A percentile compares a stretch with the other conserved stretches of the same genome.
Evolutionary conservation across 1,284 basidiomycete species (phyloP).

Genomic region (Entoloma clypeatum): DNA sequence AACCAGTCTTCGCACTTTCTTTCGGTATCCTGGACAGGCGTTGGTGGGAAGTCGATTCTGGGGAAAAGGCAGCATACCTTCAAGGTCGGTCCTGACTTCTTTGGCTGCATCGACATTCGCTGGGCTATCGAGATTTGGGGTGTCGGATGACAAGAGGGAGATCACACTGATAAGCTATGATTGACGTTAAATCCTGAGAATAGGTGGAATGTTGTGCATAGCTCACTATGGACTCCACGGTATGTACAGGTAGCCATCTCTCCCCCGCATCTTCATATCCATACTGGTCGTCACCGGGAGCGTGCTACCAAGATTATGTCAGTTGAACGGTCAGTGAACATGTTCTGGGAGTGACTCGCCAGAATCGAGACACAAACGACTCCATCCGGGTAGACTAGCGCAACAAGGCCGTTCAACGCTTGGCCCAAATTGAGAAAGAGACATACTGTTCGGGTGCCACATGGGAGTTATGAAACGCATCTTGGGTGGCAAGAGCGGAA

Average conservation of each 20-base stretch:
- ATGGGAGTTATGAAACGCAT: conserved; percentile 95
- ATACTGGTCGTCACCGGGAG: conserved; percentile 96
- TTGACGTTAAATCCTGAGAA: conserved; percentile 11
- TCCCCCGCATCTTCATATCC: conserved; percentile 98
- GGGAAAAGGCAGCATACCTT: conserved; percentile 37
- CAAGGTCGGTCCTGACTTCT: conserved; percentile 74
- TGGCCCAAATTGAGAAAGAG: conserved; percentile 6
- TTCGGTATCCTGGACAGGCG: conserved; percentile 77
- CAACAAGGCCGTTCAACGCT: conserved; percentile 7
- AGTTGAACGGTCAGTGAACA: conserved; percentile 1
- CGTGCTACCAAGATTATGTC: conserved; percentile 55
- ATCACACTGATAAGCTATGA: conserved; percentile 92
- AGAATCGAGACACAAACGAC: conserved; percentile 95
- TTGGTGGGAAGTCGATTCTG: not conserved
- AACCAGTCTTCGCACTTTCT: conserved; percentile 87
- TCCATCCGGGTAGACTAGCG: conserved; percentile 83
- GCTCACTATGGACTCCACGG: conserved; percentile 94
- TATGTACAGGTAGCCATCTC: conserved; percentile 97
- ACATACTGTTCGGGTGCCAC: conserved; percentile 98
- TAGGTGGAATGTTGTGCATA: not conserved
- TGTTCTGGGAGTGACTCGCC: conserved; percentile 42
- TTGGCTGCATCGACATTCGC: conserved; percentile 98
- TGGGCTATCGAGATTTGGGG: conserved; percentile 91
- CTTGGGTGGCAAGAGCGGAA: conserved; percentile 89
- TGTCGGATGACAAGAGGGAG: conserved; percentile 89